phyloP scores from a whole-genome alignment of 1,284 basidiomycete species.

The Rhodotorula sp. region DNA sequence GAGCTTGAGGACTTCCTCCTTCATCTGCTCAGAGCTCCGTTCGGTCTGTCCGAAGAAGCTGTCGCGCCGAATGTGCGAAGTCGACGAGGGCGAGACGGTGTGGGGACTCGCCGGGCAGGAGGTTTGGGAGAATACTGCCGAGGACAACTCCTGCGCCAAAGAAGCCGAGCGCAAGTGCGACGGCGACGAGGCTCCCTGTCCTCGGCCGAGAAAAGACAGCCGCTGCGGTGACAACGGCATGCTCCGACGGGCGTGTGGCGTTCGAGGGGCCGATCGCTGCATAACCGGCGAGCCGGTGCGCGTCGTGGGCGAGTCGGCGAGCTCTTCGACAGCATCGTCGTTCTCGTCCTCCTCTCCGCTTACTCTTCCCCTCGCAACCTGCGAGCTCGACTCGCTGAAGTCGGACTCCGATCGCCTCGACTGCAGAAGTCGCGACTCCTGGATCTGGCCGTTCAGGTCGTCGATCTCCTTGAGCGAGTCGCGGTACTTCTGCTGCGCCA shows the following conservation, averaged over 20 bases:
- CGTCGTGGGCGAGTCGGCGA: slow-evolving; percentile 5
- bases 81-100: slow-evolving; percentile 29
- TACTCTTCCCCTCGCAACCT: too few relatives aligned
- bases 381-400: background rate
- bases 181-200: slow-evolving; percentile 56
- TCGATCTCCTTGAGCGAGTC: slow-evolving; percentile 85
- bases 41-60: slow-evolving; percentile 30
- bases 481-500: slow-evolving; percentile 74
- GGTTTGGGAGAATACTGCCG: slow-evolving; percentile 62
- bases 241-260: slow-evolving; percentile 43
- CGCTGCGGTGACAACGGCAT: slow-evolving; percentile 51
- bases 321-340: slow-evolving; percentile 26
- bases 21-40: slow-evolving; percentile 61
- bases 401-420: slow-evolving; percentile 2
- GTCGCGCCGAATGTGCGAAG: slow-evolving; percentile 21
- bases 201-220: slow-evolving; percentile 77
- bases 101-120: slow-evolving; percentile 42
- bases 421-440: slow-evolving; percentile 25
- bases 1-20: slow-evolving; percentile 86
- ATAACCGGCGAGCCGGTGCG: slow-evolving; percentile 11
- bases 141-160: slow-evolving; percentile 92
- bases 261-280: slow-evolving; percentile 3
- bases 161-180: slow-evolving; percentile 80
- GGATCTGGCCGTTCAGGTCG: slow-evolving; percentile 57
- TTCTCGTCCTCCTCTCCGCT: slow-evolving; percentile 2